Evolutionary conservation across 805 yeast genomes (phyloP).

Genomic region (Cyberlindnera euphorbiiphila): DNA sequence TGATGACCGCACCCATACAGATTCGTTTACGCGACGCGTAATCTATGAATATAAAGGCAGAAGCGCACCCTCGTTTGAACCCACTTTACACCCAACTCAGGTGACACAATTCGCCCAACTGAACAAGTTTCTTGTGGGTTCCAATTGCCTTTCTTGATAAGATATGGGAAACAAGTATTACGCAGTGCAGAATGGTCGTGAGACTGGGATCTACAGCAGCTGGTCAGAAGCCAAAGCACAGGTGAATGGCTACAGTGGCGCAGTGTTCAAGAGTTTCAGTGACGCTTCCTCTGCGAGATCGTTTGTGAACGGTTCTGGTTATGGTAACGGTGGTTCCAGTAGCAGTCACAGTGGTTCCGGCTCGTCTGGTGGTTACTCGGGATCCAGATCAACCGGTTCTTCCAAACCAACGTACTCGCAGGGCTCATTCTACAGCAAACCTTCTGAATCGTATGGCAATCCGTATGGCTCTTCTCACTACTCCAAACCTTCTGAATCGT

Average conservation of each 20-base stretch:
- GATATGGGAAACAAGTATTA: constrained; percentile 3
- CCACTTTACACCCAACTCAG: too few species aligned
- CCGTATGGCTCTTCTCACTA: background rate
- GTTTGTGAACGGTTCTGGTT: constrained; percentile 26
- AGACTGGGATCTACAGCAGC: constrained; percentile 37
- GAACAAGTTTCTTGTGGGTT: too few species aligned
- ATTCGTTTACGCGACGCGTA: too few species aligned
- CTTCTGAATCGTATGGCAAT: background rate
- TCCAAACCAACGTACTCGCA: background rate
- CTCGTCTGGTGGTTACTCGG: background rate
- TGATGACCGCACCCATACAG: too few species aligned
- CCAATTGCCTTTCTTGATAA: too few species aligned
- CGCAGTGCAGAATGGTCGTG: constrained; percentile 39
- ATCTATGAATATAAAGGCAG: too few species aligned
- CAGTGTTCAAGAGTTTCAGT: constrained; percentile 40
- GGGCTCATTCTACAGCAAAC: background rate
- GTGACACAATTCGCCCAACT: too few species aligned
- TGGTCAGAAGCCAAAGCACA: constrained; percentile 59
- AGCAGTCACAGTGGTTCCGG: background rate
- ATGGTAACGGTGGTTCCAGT: background rate
- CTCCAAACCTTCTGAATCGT: background rate
- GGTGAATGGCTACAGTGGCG: constrained; percentile 41
- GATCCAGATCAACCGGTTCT: background rate
- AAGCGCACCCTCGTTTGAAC: too few species aligned
- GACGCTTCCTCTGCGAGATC: constrained; percentile 44